phyloP scores from a whole-genome alignment of 2,329 filamentous ascomycete species.

The Mariannaea sp. region DNA sequence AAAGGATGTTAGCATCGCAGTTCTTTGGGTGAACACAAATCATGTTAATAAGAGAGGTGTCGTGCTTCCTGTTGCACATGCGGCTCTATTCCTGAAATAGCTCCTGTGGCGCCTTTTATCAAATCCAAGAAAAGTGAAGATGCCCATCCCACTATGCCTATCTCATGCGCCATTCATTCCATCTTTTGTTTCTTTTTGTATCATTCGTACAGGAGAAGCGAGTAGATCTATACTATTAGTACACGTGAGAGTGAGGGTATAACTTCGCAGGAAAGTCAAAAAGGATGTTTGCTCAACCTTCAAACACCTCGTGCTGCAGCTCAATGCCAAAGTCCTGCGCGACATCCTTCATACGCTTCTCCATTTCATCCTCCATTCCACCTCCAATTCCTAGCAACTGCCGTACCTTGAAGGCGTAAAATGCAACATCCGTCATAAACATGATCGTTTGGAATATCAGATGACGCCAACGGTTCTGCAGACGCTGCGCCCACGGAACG shows the following conservation, averaged over 20 bases:
- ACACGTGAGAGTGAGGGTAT: slow-evolving; percentile 3
- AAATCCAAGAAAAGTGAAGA: background rate
- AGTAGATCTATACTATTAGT: slow-evolving; percentile 9
- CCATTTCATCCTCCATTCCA: slow-evolving; percentile 94
- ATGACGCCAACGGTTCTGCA: slow-evolving; percentile 75
- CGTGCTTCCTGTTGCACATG: slow-evolving; percentile 8
- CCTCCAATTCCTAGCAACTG: slow-evolving; percentile 77
- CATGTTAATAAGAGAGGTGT: slow-evolving; percentile 7
- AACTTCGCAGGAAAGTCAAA: background rate
- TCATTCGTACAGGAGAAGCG: slow-evolving; percentile 1
- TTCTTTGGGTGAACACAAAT: slow-evolving; percentile 1
- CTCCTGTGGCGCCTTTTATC: slow-evolving; percentile 10
- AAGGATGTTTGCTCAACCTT: slow-evolving; percentile 63
- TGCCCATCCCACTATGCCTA: slow-evolving; percentile 1
- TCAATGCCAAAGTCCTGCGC: slow-evolving; percentile 92
- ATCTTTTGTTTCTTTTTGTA: background rate
- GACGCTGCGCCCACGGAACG: slow-evolving; percentile 64
- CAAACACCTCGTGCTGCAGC: slow-evolving; percentile 85
- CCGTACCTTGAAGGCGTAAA: slow-evolving; percentile 78
- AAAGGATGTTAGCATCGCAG: background rate
- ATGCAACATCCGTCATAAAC: slow-evolving; percentile 76
- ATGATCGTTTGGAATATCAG: slow-evolving; percentile 81
- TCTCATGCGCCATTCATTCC: slow-evolving; percentile 2
- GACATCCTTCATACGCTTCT: slow-evolving; percentile 83
- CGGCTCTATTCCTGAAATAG: slow-evolving; percentile 6